Conservation (phyloP, 2,329 filamentous ascomycete species). For the Chrysoporthe cubensis region DNA sequence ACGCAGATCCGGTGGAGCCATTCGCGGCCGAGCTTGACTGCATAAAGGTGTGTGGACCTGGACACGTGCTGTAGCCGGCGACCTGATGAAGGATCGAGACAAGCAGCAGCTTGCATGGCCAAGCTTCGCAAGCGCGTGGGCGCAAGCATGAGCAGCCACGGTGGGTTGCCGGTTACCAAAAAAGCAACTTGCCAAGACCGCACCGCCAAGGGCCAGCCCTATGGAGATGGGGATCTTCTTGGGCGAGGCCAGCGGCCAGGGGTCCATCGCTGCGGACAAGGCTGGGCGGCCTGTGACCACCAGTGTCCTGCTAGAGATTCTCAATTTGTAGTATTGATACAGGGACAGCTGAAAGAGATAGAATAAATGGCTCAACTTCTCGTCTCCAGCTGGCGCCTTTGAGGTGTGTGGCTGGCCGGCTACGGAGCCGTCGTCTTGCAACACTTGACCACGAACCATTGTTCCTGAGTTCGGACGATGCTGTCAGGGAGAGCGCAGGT, state of each 20-base stretch:
- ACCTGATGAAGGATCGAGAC: not conserved
- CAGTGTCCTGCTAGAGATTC: not conserved
- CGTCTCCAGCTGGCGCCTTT: not conserved
- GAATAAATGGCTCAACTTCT: not conserved
- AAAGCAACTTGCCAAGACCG: conserved; percentile 11
- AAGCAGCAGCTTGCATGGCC: not conserved
- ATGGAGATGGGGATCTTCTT: not conserved
- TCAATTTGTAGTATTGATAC: not conserved
- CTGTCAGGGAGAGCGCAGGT: not conserved
- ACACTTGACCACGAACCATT: not conserved
- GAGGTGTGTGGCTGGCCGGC: not conserved
- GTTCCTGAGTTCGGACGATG: conserved; percentile 1
- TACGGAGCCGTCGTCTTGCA: not conserved
- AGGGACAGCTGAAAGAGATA: not conserved
- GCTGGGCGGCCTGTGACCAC: not conserved
- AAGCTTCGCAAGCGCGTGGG: conserved; percentile 1
- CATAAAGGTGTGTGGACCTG: not conserved
- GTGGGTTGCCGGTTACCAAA: not conserved
- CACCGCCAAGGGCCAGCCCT: conserved; percentile 9
- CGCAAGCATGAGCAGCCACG: not conserved
- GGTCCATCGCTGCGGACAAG: not conserved
- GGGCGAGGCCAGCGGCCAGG: conserved; percentile 5
- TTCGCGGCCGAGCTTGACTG: not conserved
- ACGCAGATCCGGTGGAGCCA: conserved; percentile 20
- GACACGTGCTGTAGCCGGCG: not conserved